These are phyloP conservation scores for Aspergillus clavatus DNA, from an alignment of 2,329 filamentous ascomycete species.

Conservation along the genomic window DNA sequence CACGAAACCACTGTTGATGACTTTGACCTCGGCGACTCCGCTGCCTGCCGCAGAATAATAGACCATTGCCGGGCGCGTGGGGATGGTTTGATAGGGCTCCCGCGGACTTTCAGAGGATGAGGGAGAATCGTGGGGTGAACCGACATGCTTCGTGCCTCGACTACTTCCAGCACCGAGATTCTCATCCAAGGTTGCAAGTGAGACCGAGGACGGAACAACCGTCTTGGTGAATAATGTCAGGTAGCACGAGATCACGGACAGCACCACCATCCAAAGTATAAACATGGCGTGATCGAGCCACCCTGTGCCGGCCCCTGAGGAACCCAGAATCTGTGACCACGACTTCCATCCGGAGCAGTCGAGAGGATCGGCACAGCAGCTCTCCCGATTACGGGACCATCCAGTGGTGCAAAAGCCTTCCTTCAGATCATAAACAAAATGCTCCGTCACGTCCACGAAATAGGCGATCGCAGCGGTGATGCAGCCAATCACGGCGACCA, in stretches of 20 bases:
- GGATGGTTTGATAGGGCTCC: conserved; percentile 24
- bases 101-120: conserved; percentile 41
- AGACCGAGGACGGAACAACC: conserved; percentile 81
- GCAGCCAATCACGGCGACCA: conserved; percentile 84
- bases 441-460: conserved; percentile 80
- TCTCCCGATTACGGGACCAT: conserved; percentile 70
- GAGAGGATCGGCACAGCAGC: conserved; percentile 55
- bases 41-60: conserved; percentile 96
- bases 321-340: conserved; percentile 61
- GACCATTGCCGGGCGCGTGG: conserved; percentile 64
- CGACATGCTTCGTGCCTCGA: conserved; percentile 43
- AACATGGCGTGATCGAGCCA: conserved; percentile 77
- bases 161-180: conserved; percentile 68
- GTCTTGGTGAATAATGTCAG: conserved; percentile 90
- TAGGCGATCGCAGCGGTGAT: conserved; percentile 83
- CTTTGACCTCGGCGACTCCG: conserved; percentile 93
- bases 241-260: conserved; percentile 69
- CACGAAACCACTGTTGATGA: conserved; percentile 96
- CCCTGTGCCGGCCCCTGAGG: conserved; percentile 44
- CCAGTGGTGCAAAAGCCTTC: conserved; percentile 71
- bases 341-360: conserved; percentile 57
- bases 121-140: conserved; percentile 40
- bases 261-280: conserved; percentile 62
- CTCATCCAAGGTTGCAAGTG: conserved; percentile 83
- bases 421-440: conserved; percentile 83